Base-by-base conservation (phyloP, 495 filamentous ascomycete genomes). In the Penicillium steckii region DNA sequence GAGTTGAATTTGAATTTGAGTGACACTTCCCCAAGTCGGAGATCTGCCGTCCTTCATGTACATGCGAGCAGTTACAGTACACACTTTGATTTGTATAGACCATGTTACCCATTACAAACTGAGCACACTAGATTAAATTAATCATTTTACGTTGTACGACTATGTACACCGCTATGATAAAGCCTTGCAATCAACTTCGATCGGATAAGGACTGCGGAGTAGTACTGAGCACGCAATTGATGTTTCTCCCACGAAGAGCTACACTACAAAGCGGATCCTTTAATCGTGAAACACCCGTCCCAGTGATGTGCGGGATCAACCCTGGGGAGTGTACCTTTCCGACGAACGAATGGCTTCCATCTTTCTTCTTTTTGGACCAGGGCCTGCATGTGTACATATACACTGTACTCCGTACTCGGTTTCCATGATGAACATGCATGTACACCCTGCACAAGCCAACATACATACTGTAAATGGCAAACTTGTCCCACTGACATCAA, bases 191-290 rank as follows among this genome's bases (percentile, higher is more conserved):
- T 32, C 10, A 32, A 32, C 29, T 12, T 3, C 29, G 10, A 32
- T n/a, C 29, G n/a, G 29, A 9, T 13, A 32, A 32, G 29, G 29
- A 29, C 5, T 29, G 35, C 15, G 35, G 18, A 8, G 13, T 8
- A 15, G 8, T 21, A 4, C 9, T 41, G 38, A 41, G 38, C 38
- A 41, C 38, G 38, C 38, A 41, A 41, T 41, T 8, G 21, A 13
- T 19, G 19, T 19, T 13, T 4, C 22, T 35, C 17, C n/a, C 29
- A 54, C 26, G 42, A 13, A 32, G 35, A 65, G 56, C n/a, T n/a
- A n/a, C n/a, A n/a, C n/a, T n/a, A n/a, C 59, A 62, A 48, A 48
- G 53, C 46, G 42, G 62, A 65, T 62, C 59, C 33, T n/a, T 44
- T 27, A 12, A 45, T 40, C 35, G 10, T 60, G 56, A 60, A 63